Evolutionary conservation across 2,329 filamentous ascomycete genomes (phyloP), one percentile per base, ranked within the genome.

Genomic region (Fusarium sacchari): DNA sequence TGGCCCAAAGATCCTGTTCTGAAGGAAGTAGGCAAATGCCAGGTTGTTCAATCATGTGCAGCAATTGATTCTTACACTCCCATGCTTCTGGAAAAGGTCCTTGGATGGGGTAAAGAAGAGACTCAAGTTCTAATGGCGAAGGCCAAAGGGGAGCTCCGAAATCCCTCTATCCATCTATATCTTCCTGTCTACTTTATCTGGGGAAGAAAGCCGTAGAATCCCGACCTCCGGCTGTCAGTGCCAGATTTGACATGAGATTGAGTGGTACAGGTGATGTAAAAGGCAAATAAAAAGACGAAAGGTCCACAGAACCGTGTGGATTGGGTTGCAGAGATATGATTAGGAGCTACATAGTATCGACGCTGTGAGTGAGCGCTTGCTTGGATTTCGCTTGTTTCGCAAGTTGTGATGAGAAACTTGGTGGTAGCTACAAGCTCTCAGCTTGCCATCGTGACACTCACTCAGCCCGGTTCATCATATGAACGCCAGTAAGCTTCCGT

Each of bases 111-210:
- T 5, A 63, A 62, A 8, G 60, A 74, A 14, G 74, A 76, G 36
- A 64, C 70, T 5, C 68, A 76, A 22, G 62, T 76, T 6, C 53
- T 74, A n/a, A 72, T 76, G 59, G 71, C 62, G 10, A 72, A 74
- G 44, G 60, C 70, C 10, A 71, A 67, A 43, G 76, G 72, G 24
- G 74, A 76, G 37, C 74, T 76, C 17, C 69, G 66, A 26, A 72
- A 76, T 30, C 58, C 72, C 22, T 53, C 74, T 14, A 63, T 73
- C 39, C 74, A 76, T 32, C 22, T 73, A 5, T 76, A 66, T 24
- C 55, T 64, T 24, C 71, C 71, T 2, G 67, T 72, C 7, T 70
- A 74, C 32, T 61, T 68, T 30, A 56, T 76, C 20, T 60, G 66
- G 64, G 73, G 62, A 5, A 63, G 34, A 30, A 73, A 71, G 20